Evolutionary conservation across 2,329 filamentous ascomycete genomes (phyloP), one percentile per base, ranked within the genome.

Genomic region (Pseudocercospora fijiensis): DNA sequence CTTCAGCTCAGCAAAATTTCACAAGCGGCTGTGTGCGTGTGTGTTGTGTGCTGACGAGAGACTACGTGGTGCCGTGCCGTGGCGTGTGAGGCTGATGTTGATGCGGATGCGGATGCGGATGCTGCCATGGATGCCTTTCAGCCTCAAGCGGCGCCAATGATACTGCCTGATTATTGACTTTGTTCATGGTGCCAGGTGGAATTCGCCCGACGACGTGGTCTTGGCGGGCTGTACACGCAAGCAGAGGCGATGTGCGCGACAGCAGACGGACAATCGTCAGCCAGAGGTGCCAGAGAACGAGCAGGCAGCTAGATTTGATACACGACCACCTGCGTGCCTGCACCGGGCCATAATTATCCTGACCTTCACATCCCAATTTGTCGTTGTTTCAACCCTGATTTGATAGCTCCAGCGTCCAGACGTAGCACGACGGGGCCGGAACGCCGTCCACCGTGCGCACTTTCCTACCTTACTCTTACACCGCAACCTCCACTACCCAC

Each of bases 151-250:
- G 24, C 51, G 8, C 45, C 22, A 26, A 53, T 53, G 51, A 37
- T 56, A 56, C 53, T 24, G 53, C 53, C 53, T 41, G 53, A 56
- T 56, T 41, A 56, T 56, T 41, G 53, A 53, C 22, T 53, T 41
- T 30, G 45, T 49, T 26, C 45, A 49, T 45, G 13, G 22, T 11
- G n/a, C 18, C n/a, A n/a, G 28, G 8, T 53, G 49, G 22, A 53
- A 53, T 53, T 53, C 49, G 53, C 53, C 37, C 11, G 53, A 28
- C 53, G 53, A 37, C 37, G 53, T 18, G n/a, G 27, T 56, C 53
- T 56, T 56, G 53, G 53, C 53, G 28, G 20, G 45, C 24, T n/a
- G 37, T 41, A 41, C 37, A 41, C 37, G 37, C 37, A 41, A 30
- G 30, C 53, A 56, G 53, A 33, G 53, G 53, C 53, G 24, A 56